Evolutionary conservation across 2,329 filamentous ascomycete species (phyloP).

Genomic region (Xylariaceae sp.): DNA sequence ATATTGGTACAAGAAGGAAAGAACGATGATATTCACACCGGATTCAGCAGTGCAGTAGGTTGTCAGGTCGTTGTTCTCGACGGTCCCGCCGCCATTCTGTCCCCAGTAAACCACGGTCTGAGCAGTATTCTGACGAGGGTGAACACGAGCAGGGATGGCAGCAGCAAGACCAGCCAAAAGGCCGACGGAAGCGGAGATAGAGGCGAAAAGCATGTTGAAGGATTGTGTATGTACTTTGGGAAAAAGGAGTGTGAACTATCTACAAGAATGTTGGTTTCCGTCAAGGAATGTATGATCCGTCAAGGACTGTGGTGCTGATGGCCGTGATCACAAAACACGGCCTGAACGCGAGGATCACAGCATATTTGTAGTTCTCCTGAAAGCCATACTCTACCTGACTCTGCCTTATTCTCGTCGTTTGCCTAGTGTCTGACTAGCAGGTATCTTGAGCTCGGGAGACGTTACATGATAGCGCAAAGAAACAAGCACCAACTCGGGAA

Average conservation of each 20-base stretch:
- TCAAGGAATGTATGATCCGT: slow-evolving; percentile 15
- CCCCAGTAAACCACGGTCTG: slow-evolving; percentile 34
- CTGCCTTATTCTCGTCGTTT: neutral
- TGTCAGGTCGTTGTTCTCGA: slow-evolving; percentile 35
- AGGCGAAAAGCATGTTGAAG: slow-evolving; percentile 20
- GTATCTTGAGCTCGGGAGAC: slow-evolving; percentile 17
- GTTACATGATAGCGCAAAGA: slow-evolving; percentile 21
- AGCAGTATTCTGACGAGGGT: slow-evolving; percentile 15
- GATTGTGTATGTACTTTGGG: slow-evolving; percentile 12
- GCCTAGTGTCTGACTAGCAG: neutral
- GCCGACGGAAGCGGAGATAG: slow-evolving; percentile 15
- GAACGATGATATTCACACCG: slow-evolving; percentile 40
- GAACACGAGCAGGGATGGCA: slow-evolving; percentile 17
- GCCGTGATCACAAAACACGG: slow-evolving; percentile 5
- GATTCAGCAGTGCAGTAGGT: slow-evolving; percentile 35
- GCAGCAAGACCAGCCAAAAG: slow-evolving; percentile 19
- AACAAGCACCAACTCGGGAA: slow-evolving; percentile 9
- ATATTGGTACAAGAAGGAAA: slow-evolving; percentile 40
- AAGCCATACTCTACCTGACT: slow-evolving; percentile 1
- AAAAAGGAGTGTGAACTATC: slow-evolving; percentile 16
- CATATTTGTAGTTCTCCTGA: slow-evolving; percentile 17
- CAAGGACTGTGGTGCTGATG: slow-evolving; percentile 18
- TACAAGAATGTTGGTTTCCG: slow-evolving; percentile 7
- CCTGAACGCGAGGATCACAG: slow-evolving; percentile 5
- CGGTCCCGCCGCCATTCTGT: slow-evolving; percentile 30